phyloP scores from a whole-genome alignment of 768 basidiomycete species.

The Infundibulicybe gibba region DNA sequence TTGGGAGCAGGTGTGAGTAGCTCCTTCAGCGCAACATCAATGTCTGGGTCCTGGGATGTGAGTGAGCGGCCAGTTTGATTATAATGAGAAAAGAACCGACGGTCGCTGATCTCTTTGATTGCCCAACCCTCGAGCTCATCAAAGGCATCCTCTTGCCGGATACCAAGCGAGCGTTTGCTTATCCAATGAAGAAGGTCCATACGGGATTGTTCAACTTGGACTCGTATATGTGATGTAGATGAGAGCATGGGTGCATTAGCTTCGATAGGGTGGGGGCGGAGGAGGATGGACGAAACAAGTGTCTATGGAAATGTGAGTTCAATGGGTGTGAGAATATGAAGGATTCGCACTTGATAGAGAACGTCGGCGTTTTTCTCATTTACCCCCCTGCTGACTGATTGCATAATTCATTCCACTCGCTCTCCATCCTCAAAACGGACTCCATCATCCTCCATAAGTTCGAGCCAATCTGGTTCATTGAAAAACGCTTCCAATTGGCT shows the following conservation, averaged over 20 bases:
- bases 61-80: neutral
- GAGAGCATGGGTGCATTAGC: too few relatives aligned
- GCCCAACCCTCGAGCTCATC: slow-evolving; percentile 83
- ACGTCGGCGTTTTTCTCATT: slow-evolving; percentile 58
- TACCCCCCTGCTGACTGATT: too few relatives aligned
- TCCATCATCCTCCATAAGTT: too few relatives aligned
- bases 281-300: too few relatives aligned
- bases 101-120: slow-evolving; percentile 80
- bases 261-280: too few relatives aligned
- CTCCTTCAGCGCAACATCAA: too few relatives aligned
- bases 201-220: too few relatives aligned
- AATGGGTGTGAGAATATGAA: slow-evolving; percentile 49
- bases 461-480: slow-evolving; percentile 63
- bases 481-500: slow-evolving; percentile 62
- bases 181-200: too few relatives aligned
- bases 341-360: slow-evolving; percentile 83
- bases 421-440: too few relatives aligned
- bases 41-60: too few relatives aligned
- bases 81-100: slow-evolving; percentile 40
- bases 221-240: too few relatives aligned
- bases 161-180: slow-evolving; percentile 70
- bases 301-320: slow-evolving; percentile 62
- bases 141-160: slow-evolving; percentile 78
- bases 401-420: slow-evolving; percentile 75
- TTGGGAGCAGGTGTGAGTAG: too few relatives aligned